Percentiles rank a stretch among this genome's conserved stretches.
These are phyloP conservation scores for Millerozyma miso DNA, from an alignment of 805 yeast species.

Conservation along the genomic window DNA sequence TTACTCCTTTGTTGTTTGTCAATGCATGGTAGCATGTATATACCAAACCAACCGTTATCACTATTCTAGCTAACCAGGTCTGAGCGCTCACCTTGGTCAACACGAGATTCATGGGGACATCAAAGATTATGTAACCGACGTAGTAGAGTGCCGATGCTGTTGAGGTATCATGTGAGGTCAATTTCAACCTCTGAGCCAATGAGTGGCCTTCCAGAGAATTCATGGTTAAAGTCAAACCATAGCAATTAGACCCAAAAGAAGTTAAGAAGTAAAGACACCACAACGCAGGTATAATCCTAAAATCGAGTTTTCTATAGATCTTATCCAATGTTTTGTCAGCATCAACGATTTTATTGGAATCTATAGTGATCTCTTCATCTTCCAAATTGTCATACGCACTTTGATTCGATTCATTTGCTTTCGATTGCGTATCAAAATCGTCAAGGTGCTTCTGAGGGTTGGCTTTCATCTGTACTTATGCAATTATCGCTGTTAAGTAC, in stretches of 20 bases:
- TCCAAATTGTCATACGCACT: background rate
- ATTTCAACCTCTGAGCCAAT: constrained; percentile 44
- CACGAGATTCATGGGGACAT: constrained; percentile 80
- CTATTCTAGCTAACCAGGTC: constrained; percentile 77
- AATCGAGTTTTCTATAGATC: constrained; percentile 60
- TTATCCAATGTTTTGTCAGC: constrained; percentile 39
- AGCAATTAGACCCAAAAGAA: constrained; percentile 73
- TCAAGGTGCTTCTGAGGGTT: background rate
- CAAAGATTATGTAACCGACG: constrained; percentile 80
- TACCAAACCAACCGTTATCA: constrained; percentile 71
- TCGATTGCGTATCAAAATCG: background rate
- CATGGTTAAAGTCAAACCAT: constrained; percentile 80
- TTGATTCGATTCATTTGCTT: background rate
- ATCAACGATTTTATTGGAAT: background rate
- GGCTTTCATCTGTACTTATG: no score
- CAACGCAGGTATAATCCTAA: constrained; percentile 73
- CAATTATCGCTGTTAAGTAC: no score
- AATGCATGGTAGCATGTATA: constrained; percentile 70
- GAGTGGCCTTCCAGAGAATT: constrained; percentile 61
- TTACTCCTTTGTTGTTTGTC: constrained; percentile 52
- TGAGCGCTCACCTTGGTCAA: constrained; percentile 87
- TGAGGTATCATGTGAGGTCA: constrained; percentile 56
- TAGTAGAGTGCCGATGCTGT: constrained; percentile 77
- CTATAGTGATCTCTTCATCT: constrained; percentile 3
- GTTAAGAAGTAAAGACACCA: constrained; percentile 78